phyloP scores from a whole-genome alignment of 2,329 filamentous ascomycete species.

The Pseudogymnoascus sp. region DNA sequence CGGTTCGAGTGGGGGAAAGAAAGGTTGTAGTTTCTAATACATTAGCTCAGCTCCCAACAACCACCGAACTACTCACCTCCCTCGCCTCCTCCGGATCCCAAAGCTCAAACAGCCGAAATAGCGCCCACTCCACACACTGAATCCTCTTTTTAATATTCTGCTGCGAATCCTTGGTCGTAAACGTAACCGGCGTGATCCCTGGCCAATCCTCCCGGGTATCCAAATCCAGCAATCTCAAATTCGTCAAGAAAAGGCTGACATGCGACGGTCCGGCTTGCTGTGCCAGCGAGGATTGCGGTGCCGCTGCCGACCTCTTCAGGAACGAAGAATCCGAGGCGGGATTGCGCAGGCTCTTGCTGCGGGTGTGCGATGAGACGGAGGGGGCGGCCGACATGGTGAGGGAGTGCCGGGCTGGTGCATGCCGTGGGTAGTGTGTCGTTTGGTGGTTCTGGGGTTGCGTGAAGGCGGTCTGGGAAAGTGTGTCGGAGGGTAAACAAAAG shows the following conservation, averaged over 20 bases:
- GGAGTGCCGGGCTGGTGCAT: background rate
- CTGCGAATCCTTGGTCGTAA: slow-evolving; percentile 56
- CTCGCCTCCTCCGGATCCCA: slow-evolving; percentile 73
- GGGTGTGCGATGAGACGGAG: slow-evolving; percentile 18
- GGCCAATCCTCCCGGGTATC: slow-evolving; percentile 76
- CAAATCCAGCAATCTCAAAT: slow-evolving; percentile 74
- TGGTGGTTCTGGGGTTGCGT: slow-evolving; percentile 2
- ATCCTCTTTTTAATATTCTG: slow-evolving; percentile 77
- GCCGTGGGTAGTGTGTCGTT: background rate
- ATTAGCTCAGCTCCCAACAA: slow-evolving; percentile 16
- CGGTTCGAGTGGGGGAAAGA: slow-evolving; percentile 85
- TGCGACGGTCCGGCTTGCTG: slow-evolving; percentile 38
- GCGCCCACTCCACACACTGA: slow-evolving; percentile 76
- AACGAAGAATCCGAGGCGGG: slow-evolving; percentile 16
- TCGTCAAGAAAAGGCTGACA: slow-evolving; percentile 67
- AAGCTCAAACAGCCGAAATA: slow-evolving; percentile 78
- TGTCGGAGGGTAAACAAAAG: background rate
- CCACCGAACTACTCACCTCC: slow-evolving; percentile 45
- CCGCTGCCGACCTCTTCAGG: slow-evolving; percentile 15
- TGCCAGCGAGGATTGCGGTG: background rate
- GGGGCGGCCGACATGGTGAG: slow-evolving; percentile 21
- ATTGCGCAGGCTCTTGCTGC: slow-evolving; percentile 23
- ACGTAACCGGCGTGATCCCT: slow-evolving; percentile 59
- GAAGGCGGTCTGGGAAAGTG: background rate
- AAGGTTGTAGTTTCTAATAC: slow-evolving; percentile 67